phyloP scores from a whole-genome alignment of 768 basidiomycete species.

The Cystobasidium ongulense region DNA sequence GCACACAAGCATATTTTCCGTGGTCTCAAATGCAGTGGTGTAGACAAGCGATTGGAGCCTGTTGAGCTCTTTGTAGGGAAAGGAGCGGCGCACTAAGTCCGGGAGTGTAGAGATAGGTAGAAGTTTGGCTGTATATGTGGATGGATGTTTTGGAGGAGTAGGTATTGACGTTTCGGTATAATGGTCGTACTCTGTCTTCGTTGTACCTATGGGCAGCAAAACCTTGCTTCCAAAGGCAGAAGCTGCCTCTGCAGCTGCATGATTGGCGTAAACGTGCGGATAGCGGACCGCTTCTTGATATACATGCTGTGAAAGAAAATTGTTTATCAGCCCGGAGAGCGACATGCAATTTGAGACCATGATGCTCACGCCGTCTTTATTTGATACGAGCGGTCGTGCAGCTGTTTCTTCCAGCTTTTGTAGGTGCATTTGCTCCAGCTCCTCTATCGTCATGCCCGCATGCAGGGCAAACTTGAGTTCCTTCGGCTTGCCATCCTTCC shows the following conservation, averaged over 20 bases:
- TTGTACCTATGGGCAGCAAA: constrained; percentile 73
- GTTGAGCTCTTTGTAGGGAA: constrained; percentile 77
- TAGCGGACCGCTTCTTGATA: constrained; percentile 49
- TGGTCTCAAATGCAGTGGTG: constrained; percentile 83
- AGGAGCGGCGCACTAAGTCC: constrained; percentile 66
- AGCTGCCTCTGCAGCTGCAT: constrained; percentile 58
- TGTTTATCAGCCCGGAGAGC: neutral
- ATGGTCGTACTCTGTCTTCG: constrained; percentile 61
- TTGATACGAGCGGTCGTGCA: constrained; percentile 3
- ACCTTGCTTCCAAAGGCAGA: constrained; percentile 70
- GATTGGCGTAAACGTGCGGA: constrained; percentile 82
- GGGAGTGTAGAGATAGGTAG: constrained; percentile 68
- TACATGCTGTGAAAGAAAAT: constrained; percentile 34
- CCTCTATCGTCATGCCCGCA: constrained; percentile 26
- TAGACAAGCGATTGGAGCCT: constrained; percentile 92
- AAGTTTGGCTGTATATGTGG: constrained; percentile 61
- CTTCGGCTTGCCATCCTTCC: constrained; percentile 11
- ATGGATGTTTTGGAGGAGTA: constrained; percentile 69
- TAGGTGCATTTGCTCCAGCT: constrained; percentile 17
- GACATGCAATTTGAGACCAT: constrained; percentile 25
- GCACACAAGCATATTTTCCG: constrained; percentile 91
- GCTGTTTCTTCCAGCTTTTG: constrained; percentile 23
- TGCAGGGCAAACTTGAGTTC: constrained; percentile 26
- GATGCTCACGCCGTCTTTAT: constrained; percentile 28
- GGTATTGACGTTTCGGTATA: constrained; percentile 86